Base-by-base conservation (phyloP, 2,329 filamentous ascomycete genomes). In the Curvularia hawaiiensis region DNA sequence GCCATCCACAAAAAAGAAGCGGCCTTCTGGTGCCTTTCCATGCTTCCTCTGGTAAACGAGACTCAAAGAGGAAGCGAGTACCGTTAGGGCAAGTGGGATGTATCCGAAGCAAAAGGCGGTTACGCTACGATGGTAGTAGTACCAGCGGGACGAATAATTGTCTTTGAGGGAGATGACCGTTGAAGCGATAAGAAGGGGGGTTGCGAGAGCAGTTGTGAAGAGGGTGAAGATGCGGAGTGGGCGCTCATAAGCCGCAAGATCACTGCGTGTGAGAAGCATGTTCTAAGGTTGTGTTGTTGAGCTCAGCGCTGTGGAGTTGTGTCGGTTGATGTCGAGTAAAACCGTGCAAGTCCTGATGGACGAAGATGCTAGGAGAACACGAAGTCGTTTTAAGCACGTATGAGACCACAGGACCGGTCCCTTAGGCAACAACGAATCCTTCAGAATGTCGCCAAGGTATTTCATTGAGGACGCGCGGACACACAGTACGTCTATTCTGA, bases 51-150 rank as follows among this genome's bases (percentile, higher is more conserved):
- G 39, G 20, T 56, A 30, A 3, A 50, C 2, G 3, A 60, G 45
- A 40, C 53, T 56, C 18, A 35, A 18, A 3, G 39, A n/a, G 14
- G 61, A 58, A 12, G 62, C 46, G 26, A 56, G 22, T 45, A 44
- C 41, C 4, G 64, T 60, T 20, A 65, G 28, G 3, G 52, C 56
- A 22, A 67, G 50, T 4, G 63, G 61, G n/a, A 67, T 58, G 30
- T 56, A 67, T 30, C 54, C 61, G 28, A 65, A 65, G 51, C 54
- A 59, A 50, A 63, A 63, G 10, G 56, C 40, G 6, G 57, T 52
- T 1, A 56, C 54, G 28, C 28, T 6, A 22, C 56, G 55, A 9
- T 39, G 10, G 8, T 7, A 7, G 18, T 44, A 48, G 8, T 7
- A n/a, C n/a, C n/a, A n/a, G n/a, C n/a, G n/a, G n/a, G n/a, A n/a